A percentile compares a stretch with the other conserved stretches of the same genome.
Evolutionary conservation across 257 asterid genomes (phyloP).

Genomic region (Euphrasia confusa): DNA sequence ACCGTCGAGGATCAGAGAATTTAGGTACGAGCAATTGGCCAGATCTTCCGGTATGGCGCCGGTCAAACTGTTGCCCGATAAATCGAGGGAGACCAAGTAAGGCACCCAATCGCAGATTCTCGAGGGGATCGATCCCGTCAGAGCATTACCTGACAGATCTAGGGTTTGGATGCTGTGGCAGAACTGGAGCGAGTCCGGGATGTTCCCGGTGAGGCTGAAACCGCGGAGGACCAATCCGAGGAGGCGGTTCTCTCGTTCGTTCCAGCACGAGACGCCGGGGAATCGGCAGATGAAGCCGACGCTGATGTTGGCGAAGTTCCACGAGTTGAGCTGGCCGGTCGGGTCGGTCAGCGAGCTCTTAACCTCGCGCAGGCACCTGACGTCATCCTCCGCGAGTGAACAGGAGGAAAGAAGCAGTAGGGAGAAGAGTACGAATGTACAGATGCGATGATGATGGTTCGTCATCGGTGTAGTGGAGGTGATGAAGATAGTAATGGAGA

Average conservation of each 20-base stretch:
- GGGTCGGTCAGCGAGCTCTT: conserved; percentile 48
- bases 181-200: conserved; percentile 46
- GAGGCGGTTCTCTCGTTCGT: conserved; percentile 60
- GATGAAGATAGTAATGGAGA: background rate
- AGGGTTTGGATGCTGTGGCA: conserved; percentile 62
- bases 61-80: conserved; percentile 51
- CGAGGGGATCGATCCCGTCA: conserved; percentile 46
- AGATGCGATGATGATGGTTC: conserved; percentile 16
- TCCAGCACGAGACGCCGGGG: conserved; percentile 76
- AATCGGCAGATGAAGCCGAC: conserved; percentile 56
- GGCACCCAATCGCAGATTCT: conserved; percentile 80
- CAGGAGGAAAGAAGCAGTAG: conserved; percentile 26
- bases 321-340: conserved; percentile 35
- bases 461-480: conserved; percentile 10
- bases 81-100: conserved; percentile 53
- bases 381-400: conserved; percentile 52
- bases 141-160: conserved; percentile 67
- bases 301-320: conserved; percentile 57
- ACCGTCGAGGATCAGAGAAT: conserved; percentile 33
- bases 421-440: conserved; percentile 19
- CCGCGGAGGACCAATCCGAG: conserved; percentile 43
- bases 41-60: conserved; percentile 71
- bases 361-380: conserved; percentile 58
- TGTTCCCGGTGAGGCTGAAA: conserved; percentile 46
- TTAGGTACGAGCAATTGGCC: conserved; percentile 57